Evolutionary conservation across 768 basidiomycete species (phyloP), one percentile per base, ranked within the genome.

Genomic region (Tricholoma terreum): DNA sequence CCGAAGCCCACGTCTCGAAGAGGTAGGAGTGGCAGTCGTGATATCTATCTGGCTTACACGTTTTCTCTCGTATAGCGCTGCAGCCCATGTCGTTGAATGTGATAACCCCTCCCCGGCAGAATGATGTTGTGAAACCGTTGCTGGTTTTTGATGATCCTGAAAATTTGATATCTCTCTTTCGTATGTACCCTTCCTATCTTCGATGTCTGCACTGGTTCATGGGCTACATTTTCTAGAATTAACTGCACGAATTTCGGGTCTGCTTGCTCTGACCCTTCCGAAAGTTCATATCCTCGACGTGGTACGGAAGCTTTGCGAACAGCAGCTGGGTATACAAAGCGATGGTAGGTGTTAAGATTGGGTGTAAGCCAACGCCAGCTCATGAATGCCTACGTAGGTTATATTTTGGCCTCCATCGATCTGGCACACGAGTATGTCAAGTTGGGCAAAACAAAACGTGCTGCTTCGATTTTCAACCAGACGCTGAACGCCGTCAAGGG

Each of bases 401-500:
- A 84, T 66, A 75, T 90, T 17, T 69, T 70, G 1, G 73, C 82
- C 1, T 94, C 89, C 2, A 73, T 86, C 1, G 83, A 87, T 42
- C 80, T 96, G 6, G 94, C 89, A 0, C 79, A 84, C 55, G 92
- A 94, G 67, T 94, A 94, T 63, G 74, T 85, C 45, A 82, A 80
- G 34, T 78, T 98, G 1, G 94, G 95, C 3, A 91, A 89, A 68
- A 71, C 74, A 2, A 82, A 82, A 52, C 82, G 87, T 35, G 93
- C 94, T 0, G 76, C 74, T 0, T 65, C 73, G 2, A 79, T 96
- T 17, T 90, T 92, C 64, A 78, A 71, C n/a, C 83, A 82, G 33
- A 79, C 80, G 0, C 70, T 84, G 12, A 75, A 71, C 30, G 61
- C 76, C 3, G 72, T 85, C 9, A 75, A 78, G 50, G 72, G 66